Conservation (phyloP, 192 early-diverging fungal species). For the Backusella australiensis region DNA sequence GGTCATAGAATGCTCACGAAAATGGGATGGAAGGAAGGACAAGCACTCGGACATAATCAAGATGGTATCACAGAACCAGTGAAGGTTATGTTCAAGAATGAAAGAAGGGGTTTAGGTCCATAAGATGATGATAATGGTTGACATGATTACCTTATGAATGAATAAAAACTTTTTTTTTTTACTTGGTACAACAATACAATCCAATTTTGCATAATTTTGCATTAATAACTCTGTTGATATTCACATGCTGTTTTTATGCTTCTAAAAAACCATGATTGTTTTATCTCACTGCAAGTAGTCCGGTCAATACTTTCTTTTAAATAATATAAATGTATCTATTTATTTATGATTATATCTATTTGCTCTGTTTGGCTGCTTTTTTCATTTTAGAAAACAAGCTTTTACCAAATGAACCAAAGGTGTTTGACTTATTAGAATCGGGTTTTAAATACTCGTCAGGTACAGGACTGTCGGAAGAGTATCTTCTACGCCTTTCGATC, state of each 20-base stretch:
- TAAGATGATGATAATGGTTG: no score
- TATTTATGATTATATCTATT: not conserved
- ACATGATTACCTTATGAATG: no score
- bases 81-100: no score
- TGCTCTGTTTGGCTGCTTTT: not conserved
- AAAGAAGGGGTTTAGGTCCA: no score
- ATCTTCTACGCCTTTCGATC: not conserved
- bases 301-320: not conserved
- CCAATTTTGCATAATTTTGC: not conserved
- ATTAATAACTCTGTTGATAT: not conserved
- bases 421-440: not conserved
- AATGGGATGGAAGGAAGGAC: no score
- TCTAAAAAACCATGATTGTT: not conserved
- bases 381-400: not conserved
- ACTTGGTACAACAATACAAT: not conserved
- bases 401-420: not conserved
- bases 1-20: no score
- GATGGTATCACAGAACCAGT: no score
- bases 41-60: no score
- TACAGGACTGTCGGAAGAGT: not conserved
- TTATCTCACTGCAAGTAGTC: not conserved
- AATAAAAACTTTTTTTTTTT: no score
- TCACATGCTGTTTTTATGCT: not conserved
- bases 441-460: not conserved
- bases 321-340: not conserved